Conservation (phyloP, 1,139 yeast species). For the Debaryomyces sp. region DNA sequence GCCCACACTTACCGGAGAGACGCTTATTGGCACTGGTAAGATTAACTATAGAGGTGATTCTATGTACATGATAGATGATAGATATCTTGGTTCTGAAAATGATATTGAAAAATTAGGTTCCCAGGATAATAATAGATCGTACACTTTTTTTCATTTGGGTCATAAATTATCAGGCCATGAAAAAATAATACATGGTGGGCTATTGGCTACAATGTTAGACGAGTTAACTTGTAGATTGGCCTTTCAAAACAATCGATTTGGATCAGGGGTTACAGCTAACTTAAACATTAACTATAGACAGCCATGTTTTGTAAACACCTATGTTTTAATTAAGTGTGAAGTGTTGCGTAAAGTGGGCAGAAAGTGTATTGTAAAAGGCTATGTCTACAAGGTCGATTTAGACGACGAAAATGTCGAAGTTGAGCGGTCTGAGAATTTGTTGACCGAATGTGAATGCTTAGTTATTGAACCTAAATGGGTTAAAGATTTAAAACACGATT, state of each 20-base stretch:
- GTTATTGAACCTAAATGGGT: conserved; percentile 54
- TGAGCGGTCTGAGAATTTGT: conserved; percentile 27
- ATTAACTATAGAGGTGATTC: conserved; percentile 40
- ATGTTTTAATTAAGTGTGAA: conserved; percentile 38
- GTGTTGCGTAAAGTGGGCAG: conserved; percentile 39
- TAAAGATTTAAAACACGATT: conserved; percentile 27
- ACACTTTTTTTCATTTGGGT: conserved; percentile 51
- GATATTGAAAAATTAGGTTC: conserved; percentile 15
- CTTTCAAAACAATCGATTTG: conserved; percentile 47
- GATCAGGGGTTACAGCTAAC: conserved; percentile 50
- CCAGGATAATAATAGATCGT: conserved; percentile 21
- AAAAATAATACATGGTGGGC: conserved; percentile 59
- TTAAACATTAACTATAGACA: conserved; percentile 44
- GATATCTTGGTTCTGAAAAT: conserved; percentile 23
- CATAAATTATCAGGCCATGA: conserved; percentile 50
- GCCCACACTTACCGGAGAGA: conserved; percentile 42
- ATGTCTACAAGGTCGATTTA: conserved; percentile 29
- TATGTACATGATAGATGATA: conserved; percentile 38
- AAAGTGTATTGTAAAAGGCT: conserved; percentile 48
- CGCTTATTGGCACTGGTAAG: conserved; percentile 38
- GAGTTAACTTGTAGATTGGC: conserved; percentile 57
- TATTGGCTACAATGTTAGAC: conserved; percentile 55
- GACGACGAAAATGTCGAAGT: conserved; percentile 18
- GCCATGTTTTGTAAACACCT: conserved; percentile 40
- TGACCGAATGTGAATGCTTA: conserved; percentile 45